A percentile compares a stretch with the other conserved stretches of the same genome.
Conservation (phyloP, 352 stramenopile genomes). For the Phytophthora meadii region DNA sequence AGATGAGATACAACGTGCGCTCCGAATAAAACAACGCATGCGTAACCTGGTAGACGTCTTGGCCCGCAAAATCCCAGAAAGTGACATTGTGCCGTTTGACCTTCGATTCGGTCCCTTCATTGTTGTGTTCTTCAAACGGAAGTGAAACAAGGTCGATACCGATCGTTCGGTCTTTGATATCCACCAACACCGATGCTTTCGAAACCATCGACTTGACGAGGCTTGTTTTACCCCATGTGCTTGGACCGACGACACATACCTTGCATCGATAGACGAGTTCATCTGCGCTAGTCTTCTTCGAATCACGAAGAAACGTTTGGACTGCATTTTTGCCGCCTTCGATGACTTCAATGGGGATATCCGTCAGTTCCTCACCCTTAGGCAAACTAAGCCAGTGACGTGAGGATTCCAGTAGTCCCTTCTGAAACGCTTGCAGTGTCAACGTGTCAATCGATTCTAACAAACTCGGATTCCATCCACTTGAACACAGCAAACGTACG, state of each 20-base stretch:
- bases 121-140: not conserved
- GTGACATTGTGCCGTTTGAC: conserved; percentile 4
- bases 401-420: too few relatives aligned
- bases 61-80: conserved; percentile 32
- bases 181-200: not conserved
- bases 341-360: conserved; percentile 11
- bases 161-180: conserved; percentile 6
- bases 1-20: conserved; percentile 22
- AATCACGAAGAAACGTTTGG: conserved; percentile 4
- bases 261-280: conserved; percentile 13
- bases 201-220: conserved; percentile 12
- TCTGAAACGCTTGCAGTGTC: too few relatives aligned
- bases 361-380: not conserved
- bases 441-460: too few relatives aligned
- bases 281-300: conserved; percentile 3
- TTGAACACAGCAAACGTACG: too few relatives aligned
- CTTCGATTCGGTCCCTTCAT: not conserved
- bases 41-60: conserved; percentile 26
- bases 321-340: conserved; percentile 1
- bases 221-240: conserved; percentile 26
- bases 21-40: conserved; percentile 30
- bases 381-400: too few relatives aligned
- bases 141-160: conserved; percentile 14
- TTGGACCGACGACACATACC: conserved; percentile 19
- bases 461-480: too few relatives aligned